Evolutionary conservation across 257 asterid genomes (phyloP).

Genomic region (Lantana camara): DNA sequence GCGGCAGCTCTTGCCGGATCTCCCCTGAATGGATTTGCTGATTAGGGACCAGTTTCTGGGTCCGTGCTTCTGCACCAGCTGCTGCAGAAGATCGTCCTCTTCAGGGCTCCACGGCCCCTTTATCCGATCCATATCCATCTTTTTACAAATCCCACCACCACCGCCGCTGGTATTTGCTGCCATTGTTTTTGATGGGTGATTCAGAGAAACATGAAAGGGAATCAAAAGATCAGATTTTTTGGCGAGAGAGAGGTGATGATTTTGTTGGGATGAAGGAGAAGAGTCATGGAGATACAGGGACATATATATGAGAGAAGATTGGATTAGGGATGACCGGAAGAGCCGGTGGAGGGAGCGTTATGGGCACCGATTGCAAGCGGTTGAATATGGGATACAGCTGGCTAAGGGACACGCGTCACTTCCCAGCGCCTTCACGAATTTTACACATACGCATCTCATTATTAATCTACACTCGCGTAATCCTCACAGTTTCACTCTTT

Average conservation of each 20-base stretch:
- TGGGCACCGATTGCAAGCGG: slow-evolving; percentile 62
- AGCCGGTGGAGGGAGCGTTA: slow-evolving; percentile 44
- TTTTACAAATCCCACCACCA: slow-evolving; percentile 11
- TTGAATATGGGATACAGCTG: slow-evolving; percentile 83
- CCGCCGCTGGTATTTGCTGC: slow-evolving; percentile 14
- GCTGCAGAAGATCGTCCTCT: slow-evolving; percentile 73
- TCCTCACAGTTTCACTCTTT: no score
- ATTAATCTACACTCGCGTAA: background rate
- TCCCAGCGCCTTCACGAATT: slow-evolving; percentile 38
- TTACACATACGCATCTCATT: slow-evolving; percentile 35
- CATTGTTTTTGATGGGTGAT: background rate
- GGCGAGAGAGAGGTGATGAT: background rate
- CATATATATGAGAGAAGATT: slow-evolving; percentile 18
- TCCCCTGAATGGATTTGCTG: slow-evolving; percentile 77
- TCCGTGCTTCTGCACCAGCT: slow-evolving; percentile 79
- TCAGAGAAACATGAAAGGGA: slow-evolving; percentile 23
- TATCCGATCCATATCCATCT: slow-evolving; percentile 75
- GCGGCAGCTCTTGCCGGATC: slow-evolving; percentile 94
- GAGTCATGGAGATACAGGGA: slow-evolving; percentile 10
- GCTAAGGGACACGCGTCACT: slow-evolving; percentile 83
- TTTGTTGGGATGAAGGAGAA: background rate
- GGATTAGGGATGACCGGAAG: slow-evolving; percentile 10
- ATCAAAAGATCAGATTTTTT: background rate
- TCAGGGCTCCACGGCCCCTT: slow-evolving; percentile 99
- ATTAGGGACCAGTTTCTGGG: slow-evolving; percentile 92